Evolutionary conservation across 2,329 filamentous ascomycete genomes (phyloP), one percentile per base, ranked within the genome.

Genomic region (Alternaria sp.): DNA sequence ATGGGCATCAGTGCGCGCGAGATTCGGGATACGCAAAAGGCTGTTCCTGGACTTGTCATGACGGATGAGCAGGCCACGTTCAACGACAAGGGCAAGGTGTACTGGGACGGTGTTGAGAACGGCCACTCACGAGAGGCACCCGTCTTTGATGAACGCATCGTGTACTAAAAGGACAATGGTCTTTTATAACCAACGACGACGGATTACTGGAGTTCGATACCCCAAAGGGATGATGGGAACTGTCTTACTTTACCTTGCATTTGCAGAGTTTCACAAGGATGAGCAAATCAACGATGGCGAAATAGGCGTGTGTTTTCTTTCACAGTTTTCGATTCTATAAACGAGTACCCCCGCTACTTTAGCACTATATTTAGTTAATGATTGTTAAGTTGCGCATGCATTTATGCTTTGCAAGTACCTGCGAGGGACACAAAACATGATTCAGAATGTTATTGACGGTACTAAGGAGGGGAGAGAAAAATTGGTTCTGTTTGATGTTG

Each of bases 61-160:
- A 81, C 80, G 7, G 80, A 82, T 51, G 79, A 81, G 36, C 79
- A 77, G 39, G 80, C 80, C 17, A 68, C 69, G 23, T 74, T 82
- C 48, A 76, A 82, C 58, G 79, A 80, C 66, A 77, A 82, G 69
- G 79, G 79, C 24, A 78, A 74, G 62, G 69, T 82, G 39, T 71
- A 74, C 58, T 82, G 80, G 80, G 62, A 70, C 45, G 73, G 71
- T 37, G 67, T 66, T 2, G 78, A 81, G 41, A 70, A 77, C 54
- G 74, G 76, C 2, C 70, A 74, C 48, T 74, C 80, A 31, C 74
- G 76, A 45, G 73, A 80, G 59, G 78, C 80, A 33, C 80, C 80
- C 4, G 71, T 82, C 33, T 82, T 70, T 44, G 77, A 80, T 53
- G 76, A 77, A 46, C 65, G 62, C 33, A 68, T 77, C 17, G 8